Base-by-base conservation (phyloP, 495 filamentous ascomycete species). In the Lasiosphaeria miniovina region DNA sequence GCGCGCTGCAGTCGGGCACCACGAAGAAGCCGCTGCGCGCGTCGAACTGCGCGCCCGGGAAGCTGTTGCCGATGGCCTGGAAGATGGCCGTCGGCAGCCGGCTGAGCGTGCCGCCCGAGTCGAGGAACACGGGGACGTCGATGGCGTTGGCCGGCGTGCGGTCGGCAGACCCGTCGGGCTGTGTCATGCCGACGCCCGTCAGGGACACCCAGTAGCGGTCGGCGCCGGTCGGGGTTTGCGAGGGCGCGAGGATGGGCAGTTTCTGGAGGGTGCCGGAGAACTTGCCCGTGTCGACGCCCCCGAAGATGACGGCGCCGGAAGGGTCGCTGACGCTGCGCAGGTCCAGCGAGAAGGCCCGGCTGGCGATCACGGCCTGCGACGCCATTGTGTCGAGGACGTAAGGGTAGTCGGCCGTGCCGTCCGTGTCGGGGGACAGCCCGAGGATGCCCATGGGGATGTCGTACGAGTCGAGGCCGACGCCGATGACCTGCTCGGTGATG, bases 241-340 rank as follows among this genome's bases (percentile, higher is more conserved):
- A 17, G 0, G 34, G 61, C 46, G 57, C 14, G n/a, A 69, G 62
- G 32, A 94, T 77, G 38, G 75, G 74, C 8, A 79, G 65, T 31
- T 73, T 66, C 67, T 95, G 84, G 41, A 95, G 74, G 12, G 15
- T 17, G 48, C 55, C 55, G 36, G 38, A 74, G 66, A 84, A 93
- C 59, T 90, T 91, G 48, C 77, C 57, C 4, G 52, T 55, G 65
- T 93, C 84, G 38, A 93, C 84, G 36, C 90, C 90, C 17, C 90
- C 90, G 61, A 95, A 95, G 36, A 93, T 80, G 61, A 95, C 86
- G 31, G 86, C 65, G 31, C 93, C 93, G 17, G 67, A 56, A 36
- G 74, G 66, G 61, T 73, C 68, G 40, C 71, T 68, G 59, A 76
- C 72, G 52, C 70, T 67, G 9, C 88, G 79, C 1, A 88, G 74